Conservation (phyloP, 2,329 filamentous ascomycete genomes). For the Colletotrichum neosansevieriae region DNA sequence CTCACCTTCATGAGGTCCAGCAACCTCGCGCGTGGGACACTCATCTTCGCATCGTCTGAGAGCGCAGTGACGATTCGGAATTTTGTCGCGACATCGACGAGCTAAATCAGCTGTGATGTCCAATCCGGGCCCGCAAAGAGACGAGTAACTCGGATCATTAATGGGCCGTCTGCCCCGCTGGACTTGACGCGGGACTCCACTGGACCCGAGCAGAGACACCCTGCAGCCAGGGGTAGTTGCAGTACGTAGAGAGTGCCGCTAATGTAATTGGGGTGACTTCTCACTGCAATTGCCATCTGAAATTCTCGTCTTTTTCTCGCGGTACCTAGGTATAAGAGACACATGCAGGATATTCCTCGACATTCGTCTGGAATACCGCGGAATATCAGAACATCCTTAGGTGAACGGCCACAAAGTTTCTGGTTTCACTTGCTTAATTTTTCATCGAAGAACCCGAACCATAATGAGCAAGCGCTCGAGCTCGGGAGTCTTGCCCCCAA, state of each 20-base stretch:
- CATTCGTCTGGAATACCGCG: neutral
- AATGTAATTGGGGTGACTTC: neutral
- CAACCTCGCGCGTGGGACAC: slow-evolving; percentile 71
- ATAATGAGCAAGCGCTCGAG: slow-evolving; percentile 36
- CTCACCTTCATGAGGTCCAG: slow-evolving; percentile 83
- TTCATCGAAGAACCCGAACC: too few relatives aligned
- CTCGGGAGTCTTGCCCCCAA: slow-evolving; percentile 25
- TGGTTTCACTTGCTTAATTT: too few relatives aligned
- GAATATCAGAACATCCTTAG: neutral
- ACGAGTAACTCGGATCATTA: slow-evolving; percentile 15
- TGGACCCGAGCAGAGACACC: too few relatives aligned
- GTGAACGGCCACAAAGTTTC: neutral
- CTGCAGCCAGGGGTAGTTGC: too few relatives aligned
- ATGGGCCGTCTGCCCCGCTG: slow-evolving; percentile 16
- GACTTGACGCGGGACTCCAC: too few relatives aligned
- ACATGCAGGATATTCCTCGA: too few relatives aligned
- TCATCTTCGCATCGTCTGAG: slow-evolving; percentile 62
- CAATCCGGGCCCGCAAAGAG: neutral
- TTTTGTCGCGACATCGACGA: slow-evolving; percentile 29
- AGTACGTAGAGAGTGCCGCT: too few relatives aligned
- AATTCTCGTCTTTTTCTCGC: neutral
- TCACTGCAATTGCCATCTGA: neutral
- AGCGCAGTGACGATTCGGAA: slow-evolving; percentile 25
- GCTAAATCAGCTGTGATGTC: slow-evolving; percentile 27
- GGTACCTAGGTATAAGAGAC: too few relatives aligned